Conservation (phyloP, 2,329 filamentous ascomycete genomes). For the Diaporthe citriasiana region DNA sequence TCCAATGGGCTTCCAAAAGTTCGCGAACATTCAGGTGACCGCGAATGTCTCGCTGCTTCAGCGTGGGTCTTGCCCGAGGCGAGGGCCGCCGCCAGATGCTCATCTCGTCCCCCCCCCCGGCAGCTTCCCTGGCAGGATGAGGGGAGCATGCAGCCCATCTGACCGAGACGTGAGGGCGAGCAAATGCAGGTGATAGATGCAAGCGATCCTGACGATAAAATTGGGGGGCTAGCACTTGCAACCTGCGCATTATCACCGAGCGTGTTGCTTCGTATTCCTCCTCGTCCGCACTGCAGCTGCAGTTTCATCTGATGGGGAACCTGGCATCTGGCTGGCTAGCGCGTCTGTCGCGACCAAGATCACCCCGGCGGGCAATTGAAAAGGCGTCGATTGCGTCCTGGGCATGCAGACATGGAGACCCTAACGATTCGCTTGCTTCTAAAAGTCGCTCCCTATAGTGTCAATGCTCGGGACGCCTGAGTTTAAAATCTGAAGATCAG, state of each 20-base stretch:
- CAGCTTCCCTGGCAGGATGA: constrained; percentile 11
- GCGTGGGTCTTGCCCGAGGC: neutral
- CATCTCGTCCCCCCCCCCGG: neutral
- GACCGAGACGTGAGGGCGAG: constrained; percentile 14
- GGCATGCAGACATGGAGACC: constrained; percentile 18
- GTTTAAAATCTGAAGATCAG: constrained; percentile 34
- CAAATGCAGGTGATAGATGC: constrained; percentile 33
- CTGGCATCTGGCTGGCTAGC: constrained; percentile 32
- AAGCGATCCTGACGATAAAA: constrained; percentile 14
- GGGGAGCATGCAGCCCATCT: constrained; percentile 18
- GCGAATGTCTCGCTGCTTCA: neutral
- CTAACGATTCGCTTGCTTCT: neutral
- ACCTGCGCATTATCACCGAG: neutral
- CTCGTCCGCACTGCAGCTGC: constrained; percentile 25
- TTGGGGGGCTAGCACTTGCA: neutral
- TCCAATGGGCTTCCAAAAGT: constrained; percentile 4
- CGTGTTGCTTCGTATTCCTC: constrained; percentile 28
- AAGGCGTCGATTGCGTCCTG: constrained; percentile 7
- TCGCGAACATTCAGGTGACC: neutral
- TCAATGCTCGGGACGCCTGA: constrained; percentile 28
- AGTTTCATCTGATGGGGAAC: constrained; percentile 28
- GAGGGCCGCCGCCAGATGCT: neutral
- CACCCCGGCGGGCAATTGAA: constrained; percentile 19
- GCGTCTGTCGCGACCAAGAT: constrained; percentile 29
- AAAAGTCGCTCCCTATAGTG: constrained; percentile 6